phyloP scores from a whole-genome alignment of 1,284 basidiomycete species.

The Gomphus sp. region DNA sequence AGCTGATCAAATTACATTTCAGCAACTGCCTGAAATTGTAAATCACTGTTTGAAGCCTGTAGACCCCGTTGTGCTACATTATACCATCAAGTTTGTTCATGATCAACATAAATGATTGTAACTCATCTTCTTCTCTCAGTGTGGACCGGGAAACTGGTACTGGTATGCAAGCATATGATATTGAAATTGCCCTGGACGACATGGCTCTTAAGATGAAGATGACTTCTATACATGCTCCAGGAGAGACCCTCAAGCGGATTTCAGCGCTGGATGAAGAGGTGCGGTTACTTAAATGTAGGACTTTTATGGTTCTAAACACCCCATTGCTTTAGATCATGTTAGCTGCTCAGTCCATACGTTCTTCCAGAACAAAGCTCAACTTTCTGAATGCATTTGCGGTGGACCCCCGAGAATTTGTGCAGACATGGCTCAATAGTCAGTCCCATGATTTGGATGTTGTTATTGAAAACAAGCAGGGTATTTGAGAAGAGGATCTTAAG shows the following conservation, averaged over 20 bases:
- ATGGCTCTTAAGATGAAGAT: slow-evolving; percentile 65
- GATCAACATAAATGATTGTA: slow-evolving; percentile 1
- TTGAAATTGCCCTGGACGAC: slow-evolving; percentile 88
- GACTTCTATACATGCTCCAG: slow-evolving; percentile 59
- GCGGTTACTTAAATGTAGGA: slow-evolving; percentile 10
- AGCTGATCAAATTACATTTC: slow-evolving; percentile 60
- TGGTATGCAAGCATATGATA: slow-evolving; percentile 71
- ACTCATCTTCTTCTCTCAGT: neutral
- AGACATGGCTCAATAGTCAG: slow-evolving; percentile 87
- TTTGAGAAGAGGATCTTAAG: slow-evolving; percentile 80
- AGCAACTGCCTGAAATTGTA: slow-evolving; percentile 79
- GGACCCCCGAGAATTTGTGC: slow-evolving; percentile 76
- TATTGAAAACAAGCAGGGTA: slow-evolving; percentile 77
- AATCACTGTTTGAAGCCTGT: slow-evolving; percentile 74
- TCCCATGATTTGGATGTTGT: slow-evolving; percentile 84
- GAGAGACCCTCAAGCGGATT: slow-evolving; percentile 61
- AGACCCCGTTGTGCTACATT: slow-evolving; percentile 82
- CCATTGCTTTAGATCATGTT: slow-evolving; percentile 51
- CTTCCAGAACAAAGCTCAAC: slow-evolving; percentile 77
- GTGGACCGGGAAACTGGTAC: slow-evolving; percentile 34
- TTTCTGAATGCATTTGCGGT: slow-evolving; percentile 83
- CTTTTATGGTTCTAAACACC: neutral
- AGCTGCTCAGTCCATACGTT: slow-evolving; percentile 75
- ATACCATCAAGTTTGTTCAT: slow-evolving; percentile 41
- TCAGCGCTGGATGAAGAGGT: slow-evolving; percentile 84